A percentile compares a stretch with the other conserved stretches of the same genome.
These are phyloP conservation scores for Arthrinium phaeospermum DNA, from an alignment of 2,329 filamentous ascomycete species.

Conservation along the genomic window DNA sequence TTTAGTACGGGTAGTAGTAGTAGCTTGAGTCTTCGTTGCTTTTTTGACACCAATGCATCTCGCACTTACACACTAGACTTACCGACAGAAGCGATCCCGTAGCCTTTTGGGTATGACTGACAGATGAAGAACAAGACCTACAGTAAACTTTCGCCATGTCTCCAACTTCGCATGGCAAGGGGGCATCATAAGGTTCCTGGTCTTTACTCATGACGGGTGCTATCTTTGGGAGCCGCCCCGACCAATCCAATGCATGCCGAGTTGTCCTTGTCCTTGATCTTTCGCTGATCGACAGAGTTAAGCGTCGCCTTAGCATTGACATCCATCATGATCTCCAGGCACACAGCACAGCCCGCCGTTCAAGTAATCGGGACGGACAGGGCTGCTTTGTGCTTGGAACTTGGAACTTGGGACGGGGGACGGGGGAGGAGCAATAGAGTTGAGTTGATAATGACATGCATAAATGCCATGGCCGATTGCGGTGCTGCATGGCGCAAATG, in stretches of 20 bases:
- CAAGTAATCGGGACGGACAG: background rate
- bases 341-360: background rate
- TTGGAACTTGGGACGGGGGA: no score
- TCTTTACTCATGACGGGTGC: background rate
- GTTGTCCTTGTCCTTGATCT: no score
- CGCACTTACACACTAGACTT: background rate
- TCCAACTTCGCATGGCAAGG: background rate
- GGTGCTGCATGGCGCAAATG: background rate
- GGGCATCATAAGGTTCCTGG: background rate
- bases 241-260: background rate
- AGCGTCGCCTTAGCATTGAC: background rate
- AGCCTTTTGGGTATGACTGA: background rate
- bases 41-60: background rate
- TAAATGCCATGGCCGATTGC: conserved; percentile 11
- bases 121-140: background rate
- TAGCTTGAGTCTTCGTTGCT: background rate
- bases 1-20: conserved; percentile 1
- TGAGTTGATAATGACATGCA: conserved; percentile 8
- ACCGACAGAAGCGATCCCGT: background rate
- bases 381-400: background rate
- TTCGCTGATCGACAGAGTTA: background rate
- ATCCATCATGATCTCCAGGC: background rate
- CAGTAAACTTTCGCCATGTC: background rate
- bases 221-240: background rate
- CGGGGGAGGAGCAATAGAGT: background rate